phyloP scores from a whole-genome alignment of 2,329 filamentous ascomycete genomes.

The Fusarium sp. region DNA sequence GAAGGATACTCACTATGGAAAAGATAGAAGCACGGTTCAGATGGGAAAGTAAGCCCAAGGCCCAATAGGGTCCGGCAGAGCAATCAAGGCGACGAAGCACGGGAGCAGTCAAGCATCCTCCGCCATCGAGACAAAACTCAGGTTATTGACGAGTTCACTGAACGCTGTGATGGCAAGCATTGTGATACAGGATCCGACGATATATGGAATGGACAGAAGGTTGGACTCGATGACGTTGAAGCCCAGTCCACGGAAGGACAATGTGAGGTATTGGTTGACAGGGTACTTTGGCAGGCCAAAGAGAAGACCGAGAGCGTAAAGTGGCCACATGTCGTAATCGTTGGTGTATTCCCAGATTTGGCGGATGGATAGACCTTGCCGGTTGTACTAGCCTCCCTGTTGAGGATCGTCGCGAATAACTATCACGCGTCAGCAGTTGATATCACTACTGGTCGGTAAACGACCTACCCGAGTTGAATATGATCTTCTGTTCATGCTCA shows the following conservation, averaged over 20 bases:
- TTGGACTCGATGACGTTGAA: constrained; percentile 63
- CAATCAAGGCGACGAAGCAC: constrained; percentile 58
- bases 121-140: constrained; percentile 59
- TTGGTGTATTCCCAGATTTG: constrained; percentile 57
- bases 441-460: rapidly evolving
- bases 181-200: constrained; percentile 58
- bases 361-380: constrained; percentile 55
- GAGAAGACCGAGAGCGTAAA: constrained; percentile 59
- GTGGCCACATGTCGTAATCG: constrained; percentile 64
- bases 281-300: constrained; percentile 59
- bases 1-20: neutral
- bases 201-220: constrained; percentile 60
- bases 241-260: constrained; percentile 59
- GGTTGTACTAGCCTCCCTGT: constrained; percentile 65
- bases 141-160: constrained; percentile 59
- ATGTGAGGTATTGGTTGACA: constrained; percentile 59
- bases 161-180: constrained; percentile 51
- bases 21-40: neutral
- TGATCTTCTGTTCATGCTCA: constrained; percentile 55
- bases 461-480: constrained; percentile 52
- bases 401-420: constrained; percentile 64
- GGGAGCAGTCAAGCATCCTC: constrained; percentile 63
- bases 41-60: neutral
- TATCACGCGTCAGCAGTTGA: neutral
- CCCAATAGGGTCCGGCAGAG: constrained; percentile 41